Conservation (phyloP, 2,329 filamentous ascomycete species). For the Aspergillus versicolor region DNA sequence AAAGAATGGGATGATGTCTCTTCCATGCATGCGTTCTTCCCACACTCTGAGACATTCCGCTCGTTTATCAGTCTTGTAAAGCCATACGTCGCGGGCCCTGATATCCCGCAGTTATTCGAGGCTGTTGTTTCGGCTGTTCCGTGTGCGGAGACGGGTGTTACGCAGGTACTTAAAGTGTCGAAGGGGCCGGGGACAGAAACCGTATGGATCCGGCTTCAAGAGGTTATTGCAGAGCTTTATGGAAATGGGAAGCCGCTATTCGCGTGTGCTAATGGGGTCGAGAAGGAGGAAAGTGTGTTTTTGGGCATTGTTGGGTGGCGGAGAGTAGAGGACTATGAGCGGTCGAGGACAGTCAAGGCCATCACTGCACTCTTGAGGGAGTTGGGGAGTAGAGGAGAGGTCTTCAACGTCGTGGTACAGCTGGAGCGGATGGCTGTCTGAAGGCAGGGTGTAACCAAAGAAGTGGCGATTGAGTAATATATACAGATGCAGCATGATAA, state of each 20-base stretch:
- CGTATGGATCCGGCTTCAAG: neutral
- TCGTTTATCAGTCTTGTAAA: neutral
- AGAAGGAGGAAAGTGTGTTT: neutral
- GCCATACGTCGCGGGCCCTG: neutral
- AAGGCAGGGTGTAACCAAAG: neutral
- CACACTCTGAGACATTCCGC: neutral
- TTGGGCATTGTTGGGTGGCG: neutral
- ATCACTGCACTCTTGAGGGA: neutral
- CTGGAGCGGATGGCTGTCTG: neutral
- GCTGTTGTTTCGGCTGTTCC: neutral
- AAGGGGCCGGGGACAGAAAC: neutral
- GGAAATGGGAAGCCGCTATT: neutral
- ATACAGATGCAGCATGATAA: neutral
- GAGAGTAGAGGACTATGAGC: neutral
- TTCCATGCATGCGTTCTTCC: neutral
- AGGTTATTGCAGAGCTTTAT: neutral
- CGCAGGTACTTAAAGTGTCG: neutral
- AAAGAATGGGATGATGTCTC: neutral
- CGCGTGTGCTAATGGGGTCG: neutral
- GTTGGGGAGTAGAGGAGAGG: neutral
- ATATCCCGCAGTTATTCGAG: neutral
- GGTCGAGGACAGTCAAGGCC: neutral
- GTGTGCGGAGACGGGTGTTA: neutral
- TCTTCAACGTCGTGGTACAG: neutral
- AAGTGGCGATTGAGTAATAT: neutral